phyloP scores from a whole-genome alignment of 805 yeast genomes.

The Lipomyces kockii region DNA sequence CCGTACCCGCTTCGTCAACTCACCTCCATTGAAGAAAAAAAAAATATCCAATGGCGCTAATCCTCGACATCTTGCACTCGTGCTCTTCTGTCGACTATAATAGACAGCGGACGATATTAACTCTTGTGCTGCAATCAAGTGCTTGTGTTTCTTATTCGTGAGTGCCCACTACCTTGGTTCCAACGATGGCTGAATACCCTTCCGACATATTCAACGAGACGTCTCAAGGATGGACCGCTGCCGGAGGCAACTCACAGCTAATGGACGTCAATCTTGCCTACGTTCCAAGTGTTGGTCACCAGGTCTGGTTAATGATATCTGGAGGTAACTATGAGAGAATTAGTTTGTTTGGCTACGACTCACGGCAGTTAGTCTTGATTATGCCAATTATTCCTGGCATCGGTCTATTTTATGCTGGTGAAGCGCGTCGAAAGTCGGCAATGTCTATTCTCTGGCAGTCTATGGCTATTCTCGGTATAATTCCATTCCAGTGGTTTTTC shows the following conservation, averaged over 20 bases:
- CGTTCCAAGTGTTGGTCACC: slow-evolving; percentile 58
- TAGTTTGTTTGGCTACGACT: background rate
- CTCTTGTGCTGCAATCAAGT: no score
- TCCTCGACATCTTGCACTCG: no score
- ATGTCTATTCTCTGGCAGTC: slow-evolving; percentile 93
- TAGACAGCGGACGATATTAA: background rate
- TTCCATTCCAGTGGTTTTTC: slow-evolving; percentile 94
- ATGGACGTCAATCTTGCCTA: slow-evolving; percentile 64
- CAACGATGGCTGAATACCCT: slow-evolving; percentile 29
- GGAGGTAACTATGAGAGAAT: slow-evolving; percentile 15
- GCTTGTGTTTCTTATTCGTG: background rate
- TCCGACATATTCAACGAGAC: slow-evolving; percentile 30
- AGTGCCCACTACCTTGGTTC: background rate
- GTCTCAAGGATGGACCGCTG: slow-evolving; percentile 32
- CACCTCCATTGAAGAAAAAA: no score
- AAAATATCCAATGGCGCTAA: no score
- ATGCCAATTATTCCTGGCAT: slow-evolving; percentile 98
- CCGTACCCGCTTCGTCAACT: no score
- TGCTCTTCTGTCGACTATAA: background rate
- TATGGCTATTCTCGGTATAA: slow-evolving; percentile 79
- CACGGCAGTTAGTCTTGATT: slow-evolving; percentile 54
- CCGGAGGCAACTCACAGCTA: slow-evolving; percentile 71
- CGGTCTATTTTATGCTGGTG: slow-evolving; percentile 88
- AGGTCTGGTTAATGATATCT: slow-evolving; percentile 77
- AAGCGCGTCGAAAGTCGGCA: slow-evolving; percentile 92